Percentiles rank a stretch among this genome's conserved stretches.
Conservation (phyloP, 257 asterid species). For the Solanum gandarillasii region DNA sequence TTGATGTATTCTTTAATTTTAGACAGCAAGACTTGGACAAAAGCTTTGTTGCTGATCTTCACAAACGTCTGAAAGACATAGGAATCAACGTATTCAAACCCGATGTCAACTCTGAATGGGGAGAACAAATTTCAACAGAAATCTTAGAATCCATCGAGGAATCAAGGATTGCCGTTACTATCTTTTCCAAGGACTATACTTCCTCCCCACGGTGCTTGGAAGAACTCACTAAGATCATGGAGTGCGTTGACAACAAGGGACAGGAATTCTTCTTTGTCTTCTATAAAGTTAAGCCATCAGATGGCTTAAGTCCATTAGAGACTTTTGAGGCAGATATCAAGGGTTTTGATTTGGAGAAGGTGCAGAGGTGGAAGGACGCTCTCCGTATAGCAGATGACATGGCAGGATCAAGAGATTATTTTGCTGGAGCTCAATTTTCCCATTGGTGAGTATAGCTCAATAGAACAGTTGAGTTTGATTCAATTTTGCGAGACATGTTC, state of each 20-base stretch:
- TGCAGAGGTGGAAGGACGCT: neutral
- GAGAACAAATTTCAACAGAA: neutral
- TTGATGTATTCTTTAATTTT: neutral
- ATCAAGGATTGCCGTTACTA: neutral
- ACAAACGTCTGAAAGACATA: neutral
- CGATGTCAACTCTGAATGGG: neutral
- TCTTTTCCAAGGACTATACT: neutral
- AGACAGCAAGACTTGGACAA: neutral
- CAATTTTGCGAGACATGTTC: too few relatives aligned
- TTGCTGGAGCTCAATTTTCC: too few relatives aligned
- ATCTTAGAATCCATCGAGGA: neutral
- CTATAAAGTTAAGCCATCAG: neutral
- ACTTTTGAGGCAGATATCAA: neutral
- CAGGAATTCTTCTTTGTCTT: neutral
- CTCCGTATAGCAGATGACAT: too few relatives aligned
- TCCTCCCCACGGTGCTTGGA: neutral
- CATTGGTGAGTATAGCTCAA: too few relatives aligned
- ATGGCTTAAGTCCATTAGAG: too few relatives aligned
- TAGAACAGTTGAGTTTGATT: too few relatives aligned
- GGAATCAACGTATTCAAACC: neutral
- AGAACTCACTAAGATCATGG: neutral
- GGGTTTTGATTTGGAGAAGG: neutral
- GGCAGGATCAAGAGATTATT: too few relatives aligned
- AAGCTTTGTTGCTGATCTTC: neutral
- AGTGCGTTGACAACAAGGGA: neutral